phyloP scores from a whole-genome alignment of 208 protist species.

The Ichthyophonus hoferi region DNA sequence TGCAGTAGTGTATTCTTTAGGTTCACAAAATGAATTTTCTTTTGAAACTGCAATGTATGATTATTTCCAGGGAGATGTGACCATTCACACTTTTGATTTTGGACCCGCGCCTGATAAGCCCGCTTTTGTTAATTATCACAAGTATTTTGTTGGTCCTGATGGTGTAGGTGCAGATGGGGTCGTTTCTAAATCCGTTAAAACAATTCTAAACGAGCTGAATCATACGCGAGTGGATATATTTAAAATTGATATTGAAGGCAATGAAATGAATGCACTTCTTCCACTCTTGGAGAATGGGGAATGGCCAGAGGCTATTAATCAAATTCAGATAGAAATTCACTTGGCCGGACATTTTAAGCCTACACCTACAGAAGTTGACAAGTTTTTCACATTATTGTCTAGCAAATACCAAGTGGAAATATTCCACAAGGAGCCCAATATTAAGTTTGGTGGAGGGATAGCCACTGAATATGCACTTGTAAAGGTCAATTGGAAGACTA shows the following conservation, averaged over 20 bases:
- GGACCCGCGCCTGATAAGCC: not conserved
- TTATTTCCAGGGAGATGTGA: not conserved
- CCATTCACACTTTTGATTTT: conserved; percentile 25
- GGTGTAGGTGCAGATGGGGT: not conserved
- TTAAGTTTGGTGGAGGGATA: not conserved
- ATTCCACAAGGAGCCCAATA: not conserved
- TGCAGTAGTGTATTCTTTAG: conserved; percentile 15
- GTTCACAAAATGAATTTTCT: conserved; percentile 17
- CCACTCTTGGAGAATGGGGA: not conserved
- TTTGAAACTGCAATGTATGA: conserved; percentile 18
- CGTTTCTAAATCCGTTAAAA: not conserved
- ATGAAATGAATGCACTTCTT: not conserved
- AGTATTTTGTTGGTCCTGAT: not conserved
- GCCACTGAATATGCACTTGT: not conserved
- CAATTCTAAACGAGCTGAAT: not conserved
- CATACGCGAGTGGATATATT: conserved; percentile 4
- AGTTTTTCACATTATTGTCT: not conserved
- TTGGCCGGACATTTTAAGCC: not conserved
- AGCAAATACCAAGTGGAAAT: not conserved
- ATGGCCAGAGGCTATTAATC: not conserved
- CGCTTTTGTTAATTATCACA: conserved; percentile 22
- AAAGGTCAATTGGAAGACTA: not conserved
- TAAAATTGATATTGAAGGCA: conserved; percentile 29
- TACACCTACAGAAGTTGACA: not conserved
- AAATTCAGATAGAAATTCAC: not conserved